Evolutionary conservation across 2,329 filamentous ascomycete genomes (phyloP).

Genomic region (Venturia asperata): DNA sequence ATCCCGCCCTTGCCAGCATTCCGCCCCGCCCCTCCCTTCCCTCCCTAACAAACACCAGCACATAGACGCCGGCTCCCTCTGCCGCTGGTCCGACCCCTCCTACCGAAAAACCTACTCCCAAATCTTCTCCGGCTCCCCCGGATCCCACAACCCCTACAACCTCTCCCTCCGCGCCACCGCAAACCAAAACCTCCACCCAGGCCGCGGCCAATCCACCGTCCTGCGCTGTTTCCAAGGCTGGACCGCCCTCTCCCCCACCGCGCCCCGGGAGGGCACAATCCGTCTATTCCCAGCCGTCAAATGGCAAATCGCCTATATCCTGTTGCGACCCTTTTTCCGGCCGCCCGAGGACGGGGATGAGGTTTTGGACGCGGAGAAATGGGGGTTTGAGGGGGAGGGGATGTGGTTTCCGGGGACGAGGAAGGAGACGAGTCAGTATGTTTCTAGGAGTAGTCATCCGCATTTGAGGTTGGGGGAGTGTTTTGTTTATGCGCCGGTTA

Average conservation of each 20-base stretch:
- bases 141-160: conserved; percentile 35
- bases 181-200: conserved; percentile 32
- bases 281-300: conserved; percentile 33
- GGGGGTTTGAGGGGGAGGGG: conserved; percentile 33
- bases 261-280: conserved; percentile 33
- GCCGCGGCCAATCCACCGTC: conserved; percentile 33
- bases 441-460: conserved; percentile 34
- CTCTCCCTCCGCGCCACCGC: conserved; percentile 32
- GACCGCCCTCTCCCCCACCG: conserved; percentile 37
- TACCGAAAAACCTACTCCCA: conserved; percentile 34
- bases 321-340: background rate
- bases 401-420: conserved; percentile 36
- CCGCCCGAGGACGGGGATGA: background rate
- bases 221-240: conserved; percentile 38
- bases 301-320: background rate
- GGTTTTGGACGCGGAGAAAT: conserved; percentile 22
- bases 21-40: background rate
- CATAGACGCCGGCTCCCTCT: conserved; percentile 39
- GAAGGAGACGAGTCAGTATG: conserved; percentile 30
- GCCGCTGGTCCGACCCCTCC: conserved; percentile 36
- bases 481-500: conserved; percentile 34
- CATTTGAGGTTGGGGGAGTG: conserved; percentile 35
- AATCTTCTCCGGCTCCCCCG: conserved; percentile 35
- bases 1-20: no score
- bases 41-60: conserved; percentile 34